A percentile compares a stretch with the other conserved stretches of the same genome.
These are phyloP conservation scores for Hawksworthiomyces lignivorus DNA, from an alignment of 2,329 filamentous ascomycete species.

Conservation along the genomic window DNA sequence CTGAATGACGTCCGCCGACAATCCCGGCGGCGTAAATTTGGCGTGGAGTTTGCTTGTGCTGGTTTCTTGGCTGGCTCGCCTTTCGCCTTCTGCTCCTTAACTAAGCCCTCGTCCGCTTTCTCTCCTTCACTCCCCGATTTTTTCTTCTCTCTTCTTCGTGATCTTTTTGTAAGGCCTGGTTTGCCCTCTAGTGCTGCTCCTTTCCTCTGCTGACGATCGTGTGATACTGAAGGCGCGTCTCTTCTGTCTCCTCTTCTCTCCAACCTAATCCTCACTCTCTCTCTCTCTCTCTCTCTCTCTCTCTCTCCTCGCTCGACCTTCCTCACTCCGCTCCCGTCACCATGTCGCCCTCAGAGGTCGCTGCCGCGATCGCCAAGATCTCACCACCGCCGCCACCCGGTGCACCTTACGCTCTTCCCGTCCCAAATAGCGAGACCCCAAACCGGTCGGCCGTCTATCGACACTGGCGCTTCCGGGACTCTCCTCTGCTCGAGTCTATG, in stretches of 20 bases:
- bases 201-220: too few relatives aligned
- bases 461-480: conserved; percentile 70
- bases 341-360: conserved; percentile 29
- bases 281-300: conserved; percentile 5
- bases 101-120: not conserved
- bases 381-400: conserved; percentile 61
- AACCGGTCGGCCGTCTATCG: conserved; percentile 73
- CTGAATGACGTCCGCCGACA: conserved; percentile 7
- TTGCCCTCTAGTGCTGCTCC: too few relatives aligned
- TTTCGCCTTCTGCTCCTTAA: not conserved
- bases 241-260: conserved; percentile 1
- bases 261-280: not conserved
- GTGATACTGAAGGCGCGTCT: too few relatives aligned
- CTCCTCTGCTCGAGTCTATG: conserved; percentile 60
- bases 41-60: conserved; percentile 10
- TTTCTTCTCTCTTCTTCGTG: too few relatives aligned
- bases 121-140: too few relatives aligned
- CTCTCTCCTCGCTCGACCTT: not conserved
- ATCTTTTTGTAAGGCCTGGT: too few relatives aligned
- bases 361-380: conserved; percentile 45
- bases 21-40: conserved; percentile 5
- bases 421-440: conserved; percentile 67
- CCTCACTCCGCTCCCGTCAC: conserved; percentile 1
- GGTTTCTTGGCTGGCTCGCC: conserved; percentile 1
- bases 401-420: conserved; percentile 66